Base-by-base conservation (phyloP, 2,329 filamentous ascomycete genomes). In the Aspergillus ustus region DNA sequence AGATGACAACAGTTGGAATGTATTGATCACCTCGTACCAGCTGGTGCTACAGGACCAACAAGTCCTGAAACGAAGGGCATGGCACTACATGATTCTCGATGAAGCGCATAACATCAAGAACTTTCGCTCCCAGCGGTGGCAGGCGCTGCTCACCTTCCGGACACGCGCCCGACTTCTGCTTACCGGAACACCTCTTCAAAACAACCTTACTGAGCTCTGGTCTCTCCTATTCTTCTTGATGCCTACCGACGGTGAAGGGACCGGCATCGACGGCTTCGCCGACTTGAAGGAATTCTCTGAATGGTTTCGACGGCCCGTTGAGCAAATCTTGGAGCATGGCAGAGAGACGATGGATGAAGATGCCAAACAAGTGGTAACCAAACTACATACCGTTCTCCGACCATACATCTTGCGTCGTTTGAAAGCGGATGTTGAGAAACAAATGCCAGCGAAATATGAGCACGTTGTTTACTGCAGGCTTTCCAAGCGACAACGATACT, bases 61-160 rank as follows among this genome's bases (percentile, higher is more conserved):
- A 69, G 92, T 96, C 0, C 96, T 99, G 80, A 95, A 96, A 74
- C 88, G 93, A 64, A 88, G 94, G 37, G 87, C 88, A 57, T 99
- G 96, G 96, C 93, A 98, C 73, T 99, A 98, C 77, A 92, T 99
- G 86, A 93, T 99, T 66, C 86, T 99, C 1, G 95, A 99, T 69
- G 95, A 99, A 80, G 95, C 96, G 0, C 95, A 99, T 81, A 98
- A 99, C 78, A 99, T 99, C 84, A 98, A 99, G 74, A 99, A 99
- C 77, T 99, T 98, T 83, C 93, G 96, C 72, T 97, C 94, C 1
- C 93, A 97, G 75, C 85, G 94, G 66, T 99, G 95, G 93, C 95
- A 98, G 75, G 94, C 93, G 0, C 85, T 99, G 66, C 86, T 99
- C 22, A 95, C 91, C 0, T 96, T 99, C 80, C 94, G 96, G 70